Evolutionary conservation across 2,329 filamentous ascomycete species (phyloP), one percentile per base, ranked within the genome.

Genomic region (Coniella vitis): DNA sequence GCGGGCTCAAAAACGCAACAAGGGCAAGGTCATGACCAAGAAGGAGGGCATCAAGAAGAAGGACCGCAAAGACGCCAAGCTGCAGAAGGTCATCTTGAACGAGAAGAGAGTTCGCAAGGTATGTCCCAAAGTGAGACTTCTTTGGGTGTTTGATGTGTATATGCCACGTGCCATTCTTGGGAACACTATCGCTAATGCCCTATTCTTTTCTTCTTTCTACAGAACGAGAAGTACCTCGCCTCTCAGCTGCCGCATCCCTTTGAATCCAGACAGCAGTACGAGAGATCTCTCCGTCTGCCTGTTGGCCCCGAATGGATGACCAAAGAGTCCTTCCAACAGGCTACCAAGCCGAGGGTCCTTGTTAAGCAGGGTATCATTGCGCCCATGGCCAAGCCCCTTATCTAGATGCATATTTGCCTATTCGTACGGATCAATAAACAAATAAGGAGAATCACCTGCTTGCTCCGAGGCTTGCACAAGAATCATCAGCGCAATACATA

Each of bases 241-340:
- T 81, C 83, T 8, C 79, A 82, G 59, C 73, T 98, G 44, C 93
- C 93, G 43, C 87, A 94, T 68, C 84, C 83, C n/a, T 97, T 90
- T 66, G 91, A 96, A 73, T 88, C 79, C 22, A 78, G 77, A 57
- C 78, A 86, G 61, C 90, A 96, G 72, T 97, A 97, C 69, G 93
- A 98, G 73, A 75, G 91, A 44, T 87, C 86, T 55, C 72, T 97
- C 51, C 77, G 91, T 38, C 69, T 96, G 57, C 93, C 93, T 1
- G 81, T 97, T 53, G 93, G 93, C 1, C 88, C 86, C 14, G 91
- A 98, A 68, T 98, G 91, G 90, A 83, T 84, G 58, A 97, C 91
- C n/a, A 96, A 95, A 78, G 83, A 89, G 71, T 89, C 86, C 13
- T 93, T 93, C 76, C 90, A 97, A 73, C 81, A 86, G 58, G 80